Conservation (phyloP, 2,329 filamentous ascomycete species). For the Hypomyces perniciosus region DNA sequence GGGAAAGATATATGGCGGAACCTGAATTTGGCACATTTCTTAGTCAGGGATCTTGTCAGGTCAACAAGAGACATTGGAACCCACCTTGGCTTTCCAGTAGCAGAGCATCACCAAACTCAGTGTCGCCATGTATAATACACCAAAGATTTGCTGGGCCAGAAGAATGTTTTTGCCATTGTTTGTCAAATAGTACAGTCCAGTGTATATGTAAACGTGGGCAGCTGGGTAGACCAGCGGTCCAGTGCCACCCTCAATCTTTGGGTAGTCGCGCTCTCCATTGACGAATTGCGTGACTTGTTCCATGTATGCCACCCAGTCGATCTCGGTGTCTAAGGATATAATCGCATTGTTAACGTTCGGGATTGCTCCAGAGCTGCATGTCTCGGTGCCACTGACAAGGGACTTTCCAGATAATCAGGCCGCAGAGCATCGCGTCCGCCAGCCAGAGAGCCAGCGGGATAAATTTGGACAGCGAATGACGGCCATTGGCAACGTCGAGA, state of each 20-base stretch:
- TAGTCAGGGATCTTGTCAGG: not conserved
- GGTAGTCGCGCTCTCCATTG: conserved; percentile 83
- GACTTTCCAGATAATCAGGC: conserved; percentile 70
- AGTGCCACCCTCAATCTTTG: conserved; percentile 76
- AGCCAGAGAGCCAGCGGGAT: conserved; percentile 59
- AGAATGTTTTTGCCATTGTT: conserved; percentile 68
- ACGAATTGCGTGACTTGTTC: conserved; percentile 77
- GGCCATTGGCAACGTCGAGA: conserved; percentile 42
- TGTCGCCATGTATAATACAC: conserved; percentile 68
- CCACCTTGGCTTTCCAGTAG: conserved; percentile 67
- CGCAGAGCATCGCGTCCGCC: conserved; percentile 66
- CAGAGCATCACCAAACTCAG: conserved; percentile 73
- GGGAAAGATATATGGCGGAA: conserved; percentile 80
- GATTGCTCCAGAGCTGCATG: not conserved
- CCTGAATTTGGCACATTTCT: conserved; percentile 37
- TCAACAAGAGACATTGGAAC: conserved; percentile 10
- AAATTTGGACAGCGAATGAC: conserved; percentile 42
- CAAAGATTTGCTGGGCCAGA: conserved; percentile 80
- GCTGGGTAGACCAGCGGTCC: conserved; percentile 94
- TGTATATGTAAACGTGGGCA: conserved; percentile 88
- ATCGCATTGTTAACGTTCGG: not conserved
- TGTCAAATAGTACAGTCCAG: conserved; percentile 70
- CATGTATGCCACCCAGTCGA: conserved; percentile 98
- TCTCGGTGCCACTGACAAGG: conserved; percentile 57
- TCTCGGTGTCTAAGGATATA: conserved; percentile 69